Percentiles rank a stretch among this genome's conserved stretches.
These are phyloP conservation scores for Pythium monospermum DNA, from an alignment of 352 stramenopile species.

Conservation along the genomic window DNA sequence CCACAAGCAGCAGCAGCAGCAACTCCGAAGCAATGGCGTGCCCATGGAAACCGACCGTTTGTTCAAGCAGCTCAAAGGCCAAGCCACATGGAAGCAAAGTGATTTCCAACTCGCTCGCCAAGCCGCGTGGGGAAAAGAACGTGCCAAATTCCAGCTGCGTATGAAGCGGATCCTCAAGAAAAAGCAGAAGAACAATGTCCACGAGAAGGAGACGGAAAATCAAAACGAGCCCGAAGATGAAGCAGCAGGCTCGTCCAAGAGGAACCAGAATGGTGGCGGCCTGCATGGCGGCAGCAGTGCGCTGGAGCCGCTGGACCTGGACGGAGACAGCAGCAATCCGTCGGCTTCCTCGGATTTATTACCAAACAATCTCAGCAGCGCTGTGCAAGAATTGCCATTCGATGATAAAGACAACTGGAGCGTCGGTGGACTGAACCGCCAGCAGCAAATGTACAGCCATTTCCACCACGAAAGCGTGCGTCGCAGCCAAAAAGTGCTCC, in stretches of 20 bases:
- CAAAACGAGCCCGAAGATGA: neutral
- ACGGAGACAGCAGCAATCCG: neutral
- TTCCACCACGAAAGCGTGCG: constrained; percentile 65
- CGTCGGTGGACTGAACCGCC: constrained; percentile 65
- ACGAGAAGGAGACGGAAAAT: constrained; percentile 1
- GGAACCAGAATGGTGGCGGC: neutral
- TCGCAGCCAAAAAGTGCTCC: constrained; percentile 42
- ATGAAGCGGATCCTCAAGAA: constrained; percentile 69
- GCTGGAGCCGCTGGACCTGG: neutral
- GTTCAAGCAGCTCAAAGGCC: constrained; percentile 66
- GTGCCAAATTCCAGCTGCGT: constrained; percentile 57
- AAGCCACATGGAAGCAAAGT: constrained; percentile 70
- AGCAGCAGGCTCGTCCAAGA: neutral
- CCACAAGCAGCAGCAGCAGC: neutral
- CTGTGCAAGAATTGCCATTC: constrained; percentile 44
- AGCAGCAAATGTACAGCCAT: constrained; percentile 71
- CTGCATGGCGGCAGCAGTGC: constrained; percentile 2
- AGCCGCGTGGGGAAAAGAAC: constrained; percentile 57
- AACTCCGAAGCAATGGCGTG: neutral
- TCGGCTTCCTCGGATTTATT: constrained; percentile 20
- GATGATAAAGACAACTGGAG: constrained; percentile 80
- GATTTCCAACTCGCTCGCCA: constrained; percentile 64
- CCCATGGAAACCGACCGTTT: constrained; percentile 29
- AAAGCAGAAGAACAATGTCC: constrained; percentile 24
- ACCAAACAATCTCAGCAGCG: constrained; percentile 32